Conservation (phyloP, 352 stramenopile species). For the Globisporangium perplexum region DNA sequence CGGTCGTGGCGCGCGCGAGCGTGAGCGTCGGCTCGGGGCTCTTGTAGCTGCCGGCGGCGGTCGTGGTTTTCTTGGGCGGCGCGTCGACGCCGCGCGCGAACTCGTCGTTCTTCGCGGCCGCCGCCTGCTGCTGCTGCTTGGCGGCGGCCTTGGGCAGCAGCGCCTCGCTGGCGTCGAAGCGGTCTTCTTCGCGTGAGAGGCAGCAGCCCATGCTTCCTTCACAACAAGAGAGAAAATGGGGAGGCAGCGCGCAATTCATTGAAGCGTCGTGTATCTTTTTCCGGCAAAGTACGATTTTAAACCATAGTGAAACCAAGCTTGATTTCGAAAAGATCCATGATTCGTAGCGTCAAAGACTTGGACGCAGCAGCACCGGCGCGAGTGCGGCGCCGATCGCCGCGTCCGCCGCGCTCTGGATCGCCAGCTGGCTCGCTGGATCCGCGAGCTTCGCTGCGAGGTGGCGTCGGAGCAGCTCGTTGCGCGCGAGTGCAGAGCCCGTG, state of each 20-base stretch:
- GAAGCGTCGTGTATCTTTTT: not conserved
- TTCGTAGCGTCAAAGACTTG: too few species aligned
- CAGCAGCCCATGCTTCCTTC: conserved; percentile 53
- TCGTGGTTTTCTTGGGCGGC: conserved; percentile 23
- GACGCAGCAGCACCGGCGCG: conserved; percentile 27
- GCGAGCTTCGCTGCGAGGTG: conserved; percentile 34
- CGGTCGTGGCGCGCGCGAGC: not conserved
- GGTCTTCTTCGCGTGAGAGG: conserved; percentile 59
- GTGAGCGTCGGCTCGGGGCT: conserved; percentile 13
- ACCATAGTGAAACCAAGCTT: not conserved
- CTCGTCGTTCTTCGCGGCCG: conserved; percentile 13
- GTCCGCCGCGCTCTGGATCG: conserved; percentile 42
- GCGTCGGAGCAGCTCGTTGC: conserved; percentile 54
- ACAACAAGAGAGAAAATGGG: conserved; percentile 2
- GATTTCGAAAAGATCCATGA: too few species aligned
- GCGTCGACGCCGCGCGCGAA: conserved; percentile 21
- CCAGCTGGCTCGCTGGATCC: conserved; percentile 23
- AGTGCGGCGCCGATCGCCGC: conserved; percentile 54
- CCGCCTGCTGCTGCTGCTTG: conserved; percentile 21
- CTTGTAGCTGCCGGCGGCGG: conserved; percentile 17
- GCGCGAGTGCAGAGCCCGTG: conserved; percentile 63
- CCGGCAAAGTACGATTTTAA: too few species aligned
- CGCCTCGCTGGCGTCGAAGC: conserved; percentile 42
- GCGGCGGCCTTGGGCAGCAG: conserved; percentile 52
- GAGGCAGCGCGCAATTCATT: not conserved